These are phyloP conservation scores for Clarkia xantiana DNA, from an alignment of 345 rosid species.

Conservation along the genomic window DNA sequence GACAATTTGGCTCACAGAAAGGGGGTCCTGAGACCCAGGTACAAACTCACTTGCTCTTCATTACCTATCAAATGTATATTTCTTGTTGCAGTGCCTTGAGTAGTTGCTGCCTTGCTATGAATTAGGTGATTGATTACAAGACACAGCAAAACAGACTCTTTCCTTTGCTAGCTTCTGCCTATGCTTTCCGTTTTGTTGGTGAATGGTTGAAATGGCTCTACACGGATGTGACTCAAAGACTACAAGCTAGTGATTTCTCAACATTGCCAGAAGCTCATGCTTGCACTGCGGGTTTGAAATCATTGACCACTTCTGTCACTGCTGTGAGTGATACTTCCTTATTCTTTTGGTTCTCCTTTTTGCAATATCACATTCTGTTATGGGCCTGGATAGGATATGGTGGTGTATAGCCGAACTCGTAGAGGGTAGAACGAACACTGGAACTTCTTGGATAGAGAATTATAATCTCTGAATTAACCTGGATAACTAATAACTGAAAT, in stretches of 20 bases:
- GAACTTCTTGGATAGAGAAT: too few species aligned
- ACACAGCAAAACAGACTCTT: slow-evolving; percentile 94
- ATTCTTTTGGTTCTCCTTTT: background rate
- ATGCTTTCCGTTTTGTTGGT: slow-evolving; percentile 94
- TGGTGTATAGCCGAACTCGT: too few species aligned
- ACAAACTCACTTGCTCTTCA: slow-evolving; percentile 3
- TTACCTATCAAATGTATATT: background rate
- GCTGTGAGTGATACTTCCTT: slow-evolving; percentile 45
- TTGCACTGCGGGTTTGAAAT: slow-evolving; percentile 97
- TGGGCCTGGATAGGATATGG: too few species aligned
- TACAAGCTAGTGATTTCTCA: slow-evolving; percentile 82
- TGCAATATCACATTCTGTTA: background rate
- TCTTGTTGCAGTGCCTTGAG: background rate
- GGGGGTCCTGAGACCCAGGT: slow-evolving; percentile 90
- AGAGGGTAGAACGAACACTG: too few species aligned
- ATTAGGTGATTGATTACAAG: slow-evolving; percentile 90
- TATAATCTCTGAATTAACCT: too few species aligned
- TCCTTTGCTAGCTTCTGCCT: slow-evolving; percentile 98
- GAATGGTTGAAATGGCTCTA: slow-evolving; percentile 98
- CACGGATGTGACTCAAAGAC: slow-evolving; percentile 70
- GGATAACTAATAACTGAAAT: too few species aligned
- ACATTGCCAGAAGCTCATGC: slow-evolving; percentile 98
- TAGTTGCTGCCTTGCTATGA: slow-evolving; percentile 10
- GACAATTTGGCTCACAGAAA: slow-evolving; percentile 76
- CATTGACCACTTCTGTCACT: slow-evolving; percentile 81